Base-by-base conservation (phyloP, 257 asterid species). In the Paulownia fortunei region DNA sequence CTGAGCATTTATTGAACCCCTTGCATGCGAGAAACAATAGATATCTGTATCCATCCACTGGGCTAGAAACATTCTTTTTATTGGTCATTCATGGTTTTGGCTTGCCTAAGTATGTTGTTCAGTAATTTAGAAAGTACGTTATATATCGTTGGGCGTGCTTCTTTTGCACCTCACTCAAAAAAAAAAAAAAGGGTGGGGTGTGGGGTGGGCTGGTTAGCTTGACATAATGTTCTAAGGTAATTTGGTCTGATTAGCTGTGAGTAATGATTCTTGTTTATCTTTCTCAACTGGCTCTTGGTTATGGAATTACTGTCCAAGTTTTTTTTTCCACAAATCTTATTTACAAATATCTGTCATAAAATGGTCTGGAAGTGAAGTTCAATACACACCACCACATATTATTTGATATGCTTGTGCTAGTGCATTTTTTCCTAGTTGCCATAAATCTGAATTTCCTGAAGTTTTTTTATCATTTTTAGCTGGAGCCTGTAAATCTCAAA, bases 81-180 rank as follows among this genome's bases (percentile, higher is more conserved):
- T 67, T 55, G 72, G 67, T 80, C 27, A 8, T 73, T 56, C 32
- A 27, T 79, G 62, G 69, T 72, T 65, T 27, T 67, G 12, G 51
- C 34, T 44, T 32, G 19, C n/a, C 30, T 11, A 18, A 19, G 6
- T 59, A 23, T 72, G 21, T 70, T 56, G 6, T 39, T n/a, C n/a
- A n/a, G n/a, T 27, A 27, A 37, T 44, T 13, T 62, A 7, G 52
- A 5, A 23, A 12, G 18, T 42, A 41, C 23, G 24, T 73, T 2
- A 42, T 60, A 36, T 5, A 42, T 47, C 69, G 19, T 59, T 42
- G 75, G 56, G 30, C 10, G 42, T 27, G 9, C 23, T 59, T 60
- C 32, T 71, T 9, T 49, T 52, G 10, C 27, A 7, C 23, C 34
- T 19, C 52, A 11, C 41, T 27, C 18, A 1, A 13, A 51, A 51